These are phyloP conservation scores for Alternaria arborescens DNA, from an alignment of 2,329 filamentous ascomycete genomes.

Conservation along the genomic window DNA sequence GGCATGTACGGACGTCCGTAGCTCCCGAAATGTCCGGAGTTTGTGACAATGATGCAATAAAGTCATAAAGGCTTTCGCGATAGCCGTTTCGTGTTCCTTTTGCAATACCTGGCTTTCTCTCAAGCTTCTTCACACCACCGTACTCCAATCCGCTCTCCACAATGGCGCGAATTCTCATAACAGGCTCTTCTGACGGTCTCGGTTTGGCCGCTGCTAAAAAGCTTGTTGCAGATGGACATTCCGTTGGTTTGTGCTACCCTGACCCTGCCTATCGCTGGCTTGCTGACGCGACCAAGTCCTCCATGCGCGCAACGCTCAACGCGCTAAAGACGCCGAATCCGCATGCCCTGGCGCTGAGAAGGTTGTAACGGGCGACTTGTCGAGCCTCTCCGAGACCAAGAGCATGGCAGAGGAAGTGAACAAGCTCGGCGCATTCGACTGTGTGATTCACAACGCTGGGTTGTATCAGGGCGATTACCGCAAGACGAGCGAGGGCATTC, in stretches of 20 bases:
- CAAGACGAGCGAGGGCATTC: constrained; percentile 58
- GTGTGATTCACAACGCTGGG: constrained; percentile 67
- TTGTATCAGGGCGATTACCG: constrained; percentile 55
- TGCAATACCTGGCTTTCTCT: not conserved
- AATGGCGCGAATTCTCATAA: constrained; percentile 63
- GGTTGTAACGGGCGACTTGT: constrained; percentile 63
- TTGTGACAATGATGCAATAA: not conserved
- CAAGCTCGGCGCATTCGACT: constrained; percentile 61
- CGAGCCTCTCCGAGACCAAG: constrained; percentile 61
- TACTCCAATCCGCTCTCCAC: not conserved
- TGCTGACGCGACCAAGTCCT: constrained; percentile 46
- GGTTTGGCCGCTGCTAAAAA: constrained; percentile 61
- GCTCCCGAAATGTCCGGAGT: not conserved
- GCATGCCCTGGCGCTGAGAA: constrained; percentile 61
- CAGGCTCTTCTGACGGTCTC: constrained; percentile 66
- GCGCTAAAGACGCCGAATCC: constrained; percentile 59
- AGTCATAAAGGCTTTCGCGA: not conserved
- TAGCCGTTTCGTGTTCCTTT: not conserved
- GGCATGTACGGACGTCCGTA: not conserved
- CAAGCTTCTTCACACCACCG: not conserved
- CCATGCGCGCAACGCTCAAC: constrained; percentile 65
- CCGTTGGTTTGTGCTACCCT: constrained; percentile 45
- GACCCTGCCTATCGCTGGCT: no score
- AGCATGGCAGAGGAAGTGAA: constrained; percentile 62
- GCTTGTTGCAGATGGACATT: constrained; percentile 62